Conservation (phyloP, 257 asterid genomes). For the Datura wrightii region DNA sequence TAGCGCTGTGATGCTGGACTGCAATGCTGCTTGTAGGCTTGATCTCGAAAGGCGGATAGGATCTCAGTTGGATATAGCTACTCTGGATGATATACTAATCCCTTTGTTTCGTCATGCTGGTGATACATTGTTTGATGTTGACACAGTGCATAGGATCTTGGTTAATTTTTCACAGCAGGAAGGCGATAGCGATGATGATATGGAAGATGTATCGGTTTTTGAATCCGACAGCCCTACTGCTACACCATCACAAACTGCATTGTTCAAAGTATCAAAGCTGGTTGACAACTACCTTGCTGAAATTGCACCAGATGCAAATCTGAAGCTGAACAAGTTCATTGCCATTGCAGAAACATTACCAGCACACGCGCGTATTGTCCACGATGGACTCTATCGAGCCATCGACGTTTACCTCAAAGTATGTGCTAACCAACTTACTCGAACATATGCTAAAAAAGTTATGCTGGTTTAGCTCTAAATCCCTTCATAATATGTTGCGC, state of each 20-base stretch:
- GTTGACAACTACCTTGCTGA: constrained; percentile 86
- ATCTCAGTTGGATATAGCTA: constrained; percentile 75
- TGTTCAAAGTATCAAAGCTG: constrained; percentile 77
- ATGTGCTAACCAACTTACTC: constrained; percentile 26
- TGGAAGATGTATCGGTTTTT: constrained; percentile 75
- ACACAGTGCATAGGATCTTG: constrained; percentile 78
- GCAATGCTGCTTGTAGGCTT: constrained; percentile 66
- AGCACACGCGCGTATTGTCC: constrained; percentile 73
- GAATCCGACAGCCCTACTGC: constrained; percentile 74
- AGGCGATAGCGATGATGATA: constrained; percentile 80
- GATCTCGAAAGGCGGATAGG: constrained; percentile 92
- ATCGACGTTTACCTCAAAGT: constrained; percentile 93
- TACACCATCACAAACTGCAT: constrained; percentile 78
- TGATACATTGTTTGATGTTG: constrained; percentile 88
- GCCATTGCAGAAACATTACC: constrained; percentile 90
- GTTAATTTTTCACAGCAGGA: constrained; percentile 72
- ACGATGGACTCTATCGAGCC: constrained; percentile 87
- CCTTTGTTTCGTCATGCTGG: constrained; percentile 82
- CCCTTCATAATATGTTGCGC: neutral
- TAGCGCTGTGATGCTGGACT: constrained; percentile 80
- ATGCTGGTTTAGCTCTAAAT: neutral
- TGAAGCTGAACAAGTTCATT: constrained; percentile 76
- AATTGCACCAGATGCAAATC: constrained; percentile 91
- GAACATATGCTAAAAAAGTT: neutral
- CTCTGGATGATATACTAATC: constrained; percentile 85